Percentiles rank a stretch among this genome's conserved stretches.
Evolutionary conservation across 2,329 filamentous ascomycete species (phyloP).

Genomic region (Drechslera avenae): DNA sequence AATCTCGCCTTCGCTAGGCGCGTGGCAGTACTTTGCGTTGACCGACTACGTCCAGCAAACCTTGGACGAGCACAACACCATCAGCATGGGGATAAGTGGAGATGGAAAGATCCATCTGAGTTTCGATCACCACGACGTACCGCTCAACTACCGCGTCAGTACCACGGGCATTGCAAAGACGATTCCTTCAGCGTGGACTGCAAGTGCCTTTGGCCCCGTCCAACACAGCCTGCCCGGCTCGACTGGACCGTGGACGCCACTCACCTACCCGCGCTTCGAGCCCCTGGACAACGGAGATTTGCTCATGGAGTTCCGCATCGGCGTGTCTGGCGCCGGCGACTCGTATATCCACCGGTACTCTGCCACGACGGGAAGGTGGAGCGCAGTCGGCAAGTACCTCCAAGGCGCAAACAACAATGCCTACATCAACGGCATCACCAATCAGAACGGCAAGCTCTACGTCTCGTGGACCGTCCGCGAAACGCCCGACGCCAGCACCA

Average conservation of each 20-base stretch:
- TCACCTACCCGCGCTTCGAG: conserved; percentile 60
- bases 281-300: conserved; percentile 47
- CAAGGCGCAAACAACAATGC: conserved; percentile 57
- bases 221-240: conserved; percentile 39
- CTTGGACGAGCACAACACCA: conserved; percentile 60
- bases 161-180: conserved; percentile 40
- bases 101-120: conserved; percentile 61
- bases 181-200: conserved; percentile 34
- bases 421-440: conserved; percentile 58
- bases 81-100: conserved; percentile 58
- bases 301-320: conserved; percentile 58
- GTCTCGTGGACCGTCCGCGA: conserved; percentile 59
- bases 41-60: conserved; percentile 57
- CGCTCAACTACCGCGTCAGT: conserved; percentile 44
- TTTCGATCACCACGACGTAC: conserved; percentile 57
- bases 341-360: conserved; percentile 57
- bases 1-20: conserved; percentile 43
- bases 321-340: conserved; percentile 57
- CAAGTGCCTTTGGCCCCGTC: conserved; percentile 36
- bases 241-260: conserved; percentile 41
- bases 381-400: conserved; percentile 50
- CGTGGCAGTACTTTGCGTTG: conserved; percentile 56
- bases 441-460: conserved; percentile 45
- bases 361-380: conserved; percentile 45
- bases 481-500: conserved; percentile 55